A percentile compares a stretch with the other conserved stretches of the same genome.
These are phyloP conservation scores for Chrysoporthe deuterocubensis DNA, from an alignment of 2,329 filamentous ascomycete genomes.

Conservation along the genomic window DNA sequence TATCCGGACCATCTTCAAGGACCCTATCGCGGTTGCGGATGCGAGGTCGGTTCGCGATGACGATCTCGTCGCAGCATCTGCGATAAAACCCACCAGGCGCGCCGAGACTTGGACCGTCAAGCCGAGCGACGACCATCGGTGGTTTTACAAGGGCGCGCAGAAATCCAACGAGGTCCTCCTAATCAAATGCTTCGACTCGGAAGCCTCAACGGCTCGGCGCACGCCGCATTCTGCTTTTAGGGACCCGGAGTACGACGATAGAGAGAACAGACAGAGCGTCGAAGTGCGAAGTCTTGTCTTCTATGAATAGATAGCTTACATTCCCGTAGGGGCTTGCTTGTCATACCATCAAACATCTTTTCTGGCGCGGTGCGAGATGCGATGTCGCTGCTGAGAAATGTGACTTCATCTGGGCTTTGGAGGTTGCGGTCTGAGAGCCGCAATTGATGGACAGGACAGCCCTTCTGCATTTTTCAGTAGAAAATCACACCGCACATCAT, in stretches of 20 bases:
- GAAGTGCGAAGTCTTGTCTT: constrained; percentile 27
- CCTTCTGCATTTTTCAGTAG: too few relatives aligned
- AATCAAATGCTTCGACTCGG: constrained; percentile 65
- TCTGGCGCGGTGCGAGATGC: neutral
- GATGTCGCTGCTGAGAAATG: too few relatives aligned
- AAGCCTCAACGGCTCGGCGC: constrained; percentile 39
- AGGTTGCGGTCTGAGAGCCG: too few relatives aligned
- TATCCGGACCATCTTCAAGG: constrained; percentile 49
- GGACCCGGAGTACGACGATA: constrained; percentile 42
- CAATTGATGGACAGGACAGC: too few relatives aligned
- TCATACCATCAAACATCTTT: neutral
- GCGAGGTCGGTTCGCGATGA: constrained; percentile 41
- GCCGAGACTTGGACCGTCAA: constrained; percentile 21
- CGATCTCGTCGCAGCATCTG: constrained; percentile 44
- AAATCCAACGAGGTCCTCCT: constrained; percentile 58
- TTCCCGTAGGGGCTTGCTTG: neutral
- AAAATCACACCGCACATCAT: too few relatives aligned
- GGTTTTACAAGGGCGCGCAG: constrained; percentile 57
- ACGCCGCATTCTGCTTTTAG: constrained; percentile 35
- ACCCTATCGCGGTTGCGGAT: constrained; percentile 48
- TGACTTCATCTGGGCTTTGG: too few relatives aligned
- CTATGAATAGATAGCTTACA: neutral
- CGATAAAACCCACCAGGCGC: constrained; percentile 38
- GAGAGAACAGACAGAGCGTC: constrained; percentile 24
- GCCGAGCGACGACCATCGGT: constrained; percentile 34